Evolutionary conservation across 306 rosid species (phyloP), one percentile per base, ranked within the genome.

Genomic region (Begonia loranthoides): DNA sequence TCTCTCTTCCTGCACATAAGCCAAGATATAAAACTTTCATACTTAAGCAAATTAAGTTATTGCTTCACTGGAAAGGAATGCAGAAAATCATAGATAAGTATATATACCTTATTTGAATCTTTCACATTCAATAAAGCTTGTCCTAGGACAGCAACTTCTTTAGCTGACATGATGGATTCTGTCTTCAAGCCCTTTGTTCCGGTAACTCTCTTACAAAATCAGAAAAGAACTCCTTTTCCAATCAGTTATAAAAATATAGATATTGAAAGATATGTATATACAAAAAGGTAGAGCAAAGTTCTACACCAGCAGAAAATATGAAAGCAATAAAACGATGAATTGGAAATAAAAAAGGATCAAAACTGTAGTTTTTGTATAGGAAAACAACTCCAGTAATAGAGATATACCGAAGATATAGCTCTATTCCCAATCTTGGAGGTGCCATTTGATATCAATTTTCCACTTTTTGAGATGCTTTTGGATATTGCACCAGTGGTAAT

Each of bases 71-170:
- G 36, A 28, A 28, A 28, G 3, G 36, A 28, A 28, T 28, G 36
- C 36, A 28, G 36, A 28, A 28, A 28, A 28, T 28, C 36, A 28
- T 28, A 28, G 0, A 61, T 24, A 4, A 50, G 50, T 39, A n/a
- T 59, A 66, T 55, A 60, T 77, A 92, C 99, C 99, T 92, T 92
- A 60, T 81, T 75, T 45, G 99, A 92, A 71, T 92, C 99, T 72
- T 81, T 92, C 61, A 83, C 71, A 71, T 73, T 83, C 52, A 92
- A 74, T 57, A 92, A 73, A 65, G 94, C 80, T 61, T 92, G 96
- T 17, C 84, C 69, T 67, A 83, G 99, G 22, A 79, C 81, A 6
- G 79, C 82, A 57, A 83, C 63, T 70, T 92, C 99, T 62, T 86
- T 94, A 34, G 71, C 80, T 33, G 94, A 74, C 49, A 76, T 59